Percentiles rank a stretch among this genome's conserved stretches.
Conservation (phyloP, 192 early-diverging fungal species). For the Piromyces finnis region DNA sequence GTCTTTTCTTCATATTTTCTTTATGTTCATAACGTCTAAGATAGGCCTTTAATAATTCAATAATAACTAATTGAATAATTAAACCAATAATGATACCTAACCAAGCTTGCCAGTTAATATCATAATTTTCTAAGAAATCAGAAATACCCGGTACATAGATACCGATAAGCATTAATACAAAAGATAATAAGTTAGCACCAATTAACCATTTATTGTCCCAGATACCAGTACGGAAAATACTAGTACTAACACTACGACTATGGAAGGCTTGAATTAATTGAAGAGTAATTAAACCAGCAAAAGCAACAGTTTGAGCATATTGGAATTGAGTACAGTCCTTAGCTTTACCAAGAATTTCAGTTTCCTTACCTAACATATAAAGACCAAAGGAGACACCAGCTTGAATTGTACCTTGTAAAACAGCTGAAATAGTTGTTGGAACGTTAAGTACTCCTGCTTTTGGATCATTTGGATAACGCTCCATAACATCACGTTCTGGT, state of each 20-base stretch:
- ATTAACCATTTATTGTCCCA: constrained; percentile 68
- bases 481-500: constrained; percentile 70
- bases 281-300: constrained; percentile 62
- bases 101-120: background rate
- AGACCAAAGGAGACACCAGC: constrained; percentile 45
- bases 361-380: constrained; percentile 32
- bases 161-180: constrained; percentile 52
- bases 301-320: constrained; percentile 36
- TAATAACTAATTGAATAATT: background rate
- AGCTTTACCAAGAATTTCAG: background rate
- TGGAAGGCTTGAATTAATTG: constrained; percentile 80
- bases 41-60: background rate
- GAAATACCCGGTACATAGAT: constrained; percentile 49
- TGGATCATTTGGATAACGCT: constrained; percentile 58
- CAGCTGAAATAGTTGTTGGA: constrained; percentile 38
- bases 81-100: background rate
- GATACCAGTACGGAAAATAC: constrained; percentile 58
- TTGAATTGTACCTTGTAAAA: constrained; percentile 46
- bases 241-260: constrained; percentile 49
- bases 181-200: constrained; percentile 47
- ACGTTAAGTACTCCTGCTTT: constrained; percentile 52
- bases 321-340: constrained; percentile 8
- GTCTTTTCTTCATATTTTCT: background rate
- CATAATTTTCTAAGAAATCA: background rate
- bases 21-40: background rate